Percentiles rank a stretch among this genome's conserved stretches.
Conservation (phyloP, 2,329 filamentous ascomycete genomes). For the Diaporthe sp. region DNA sequence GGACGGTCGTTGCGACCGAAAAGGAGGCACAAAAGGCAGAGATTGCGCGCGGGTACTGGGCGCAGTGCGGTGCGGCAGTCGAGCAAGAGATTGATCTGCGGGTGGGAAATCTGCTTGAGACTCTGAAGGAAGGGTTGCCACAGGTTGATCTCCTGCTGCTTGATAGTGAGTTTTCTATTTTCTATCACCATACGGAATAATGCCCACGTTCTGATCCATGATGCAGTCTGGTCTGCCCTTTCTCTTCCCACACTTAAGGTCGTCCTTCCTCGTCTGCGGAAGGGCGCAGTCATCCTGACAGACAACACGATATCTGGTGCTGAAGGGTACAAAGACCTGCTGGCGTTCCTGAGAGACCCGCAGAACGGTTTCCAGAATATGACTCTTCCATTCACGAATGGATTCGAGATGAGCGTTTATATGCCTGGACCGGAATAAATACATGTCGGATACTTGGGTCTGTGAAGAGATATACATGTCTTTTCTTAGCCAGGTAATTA, state of each 20-base stretch:
- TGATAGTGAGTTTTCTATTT: not conserved
- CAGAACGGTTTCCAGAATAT: slow-evolving; percentile 56
- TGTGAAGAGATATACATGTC: not conserved
- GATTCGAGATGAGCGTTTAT: slow-evolving; percentile 44
- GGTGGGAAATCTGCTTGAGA: slow-evolving; percentile 52
- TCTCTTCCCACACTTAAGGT: not conserved
- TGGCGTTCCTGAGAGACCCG: slow-evolving; percentile 55
- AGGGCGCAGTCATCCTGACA: not conserved
- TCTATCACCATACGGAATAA: no score
- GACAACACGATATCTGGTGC: slow-evolving; percentile 12
- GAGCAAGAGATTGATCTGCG: slow-evolving; percentile 53
- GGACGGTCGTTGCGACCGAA: slow-evolving; percentile 36
- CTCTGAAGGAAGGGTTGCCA: slow-evolving; percentile 9
- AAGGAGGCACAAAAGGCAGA: slow-evolving; percentile 34
- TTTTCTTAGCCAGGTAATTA: not conserved
- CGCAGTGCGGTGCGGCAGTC: slow-evolving; percentile 50
- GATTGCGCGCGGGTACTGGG: slow-evolving; percentile 50
- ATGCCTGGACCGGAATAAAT: not conserved
- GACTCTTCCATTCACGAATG: slow-evolving; percentile 45
- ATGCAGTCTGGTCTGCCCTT: not conserved
- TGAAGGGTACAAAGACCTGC: slow-evolving; percentile 55
- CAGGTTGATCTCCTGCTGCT: not conserved
- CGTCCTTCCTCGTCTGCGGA: slow-evolving; percentile 6
- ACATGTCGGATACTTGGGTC: not conserved
- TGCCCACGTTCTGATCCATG: not conserved